Base-by-base conservation (phyloP, 2,329 filamentous ascomycete genomes). In the Xylariales sp. region DNA sequence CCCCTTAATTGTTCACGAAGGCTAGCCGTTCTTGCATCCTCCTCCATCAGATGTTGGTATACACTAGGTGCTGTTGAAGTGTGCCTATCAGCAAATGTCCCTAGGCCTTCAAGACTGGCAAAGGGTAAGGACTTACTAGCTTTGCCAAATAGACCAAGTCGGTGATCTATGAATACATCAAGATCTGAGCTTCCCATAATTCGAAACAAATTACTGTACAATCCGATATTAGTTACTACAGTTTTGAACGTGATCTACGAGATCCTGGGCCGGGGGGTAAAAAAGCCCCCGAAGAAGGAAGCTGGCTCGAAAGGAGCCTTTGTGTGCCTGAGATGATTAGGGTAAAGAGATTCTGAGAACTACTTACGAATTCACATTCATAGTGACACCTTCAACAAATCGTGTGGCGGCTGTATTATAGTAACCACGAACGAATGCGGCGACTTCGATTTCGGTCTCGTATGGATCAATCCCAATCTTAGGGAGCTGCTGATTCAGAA, bases 401-500 rank as follows among this genome's bases (percentile, higher is more conserved):
- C 91, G 85, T 41, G 84, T 80, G 0, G 88, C 86, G 0, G 91
- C 90, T 4, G 90, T 85, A 54, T 87, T 83, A 74, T 94, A 94
- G 76, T 93, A 94, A 0, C 86, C 90, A 0, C 90, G 82, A 52
- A 92, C 84, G 3, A 88, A 88, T 0, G 89, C 84, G 0, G 91
- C 86, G 0, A 91, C 86, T 8, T 85, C 81, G 0, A 94, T 78
- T 74, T 93, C 91, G 0, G 80, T 78, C 1, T 82, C 75, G 71
- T 88, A 93, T 0, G 83, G 81, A 72, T 93, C 91, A 0, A 81
- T 76, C 0, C 84, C 84, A 10, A 93, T 80, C 32, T 83, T 85
- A 12, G 76, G 72, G 6, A 82, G 69, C 32, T 88, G 82, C 6
- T 75, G 71, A 28, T 79, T 77, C 7, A 85, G 80, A 34, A 78